A percentile compares a stretch with the other conserved stretches of the same genome.
Conservation (phyloP, 164 flowering plant genomes). For the Vitis riparia region DNA sequence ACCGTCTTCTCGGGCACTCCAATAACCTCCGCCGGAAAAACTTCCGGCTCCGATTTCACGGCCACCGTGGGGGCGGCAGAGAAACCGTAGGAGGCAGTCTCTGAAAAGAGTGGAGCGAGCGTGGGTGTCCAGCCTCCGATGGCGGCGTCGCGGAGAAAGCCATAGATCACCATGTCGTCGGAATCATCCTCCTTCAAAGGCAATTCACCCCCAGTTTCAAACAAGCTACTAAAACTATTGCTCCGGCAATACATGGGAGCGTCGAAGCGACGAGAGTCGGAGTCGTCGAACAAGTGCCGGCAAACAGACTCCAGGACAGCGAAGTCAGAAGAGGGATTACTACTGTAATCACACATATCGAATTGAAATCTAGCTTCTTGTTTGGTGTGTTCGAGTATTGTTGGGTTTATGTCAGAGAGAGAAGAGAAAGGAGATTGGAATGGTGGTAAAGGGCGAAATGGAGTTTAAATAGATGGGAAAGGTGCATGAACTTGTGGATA, state of each 20-base stretch:
- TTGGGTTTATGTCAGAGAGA: background rate
- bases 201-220: conserved; percentile 76
- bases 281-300: conserved; percentile 46
- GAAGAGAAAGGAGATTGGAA: background rate
- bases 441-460: too few species aligned
- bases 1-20: background rate
- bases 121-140: conserved; percentile 66
- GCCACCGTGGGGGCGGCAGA: background rate
- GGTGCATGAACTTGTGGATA: conserved; percentile 10
- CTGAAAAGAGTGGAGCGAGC: background rate
- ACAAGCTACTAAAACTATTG: conserved; percentile 51
- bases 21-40: conserved; percentile 2
- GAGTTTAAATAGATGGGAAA: conserved; percentile 4
- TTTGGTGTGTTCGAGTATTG: background rate
- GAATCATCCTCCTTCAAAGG: conserved; percentile 78
- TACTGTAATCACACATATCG: conserved; percentile 23
- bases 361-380: background rate
- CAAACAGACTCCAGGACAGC: conserved; percentile 53
- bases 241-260: conserved; percentile 39
- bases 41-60: conserved; percentile 29
- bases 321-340: conserved; percentile 25
- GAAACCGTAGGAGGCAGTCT: background rate
- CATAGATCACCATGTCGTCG: conserved; percentile 78
- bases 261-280: conserved; percentile 16
- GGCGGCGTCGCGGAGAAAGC: conserved; percentile 64